Evolutionary conservation across 2,329 filamentous ascomycete genomes (phyloP), one percentile per base, ranked within the genome.

Genomic region (Bisporella sp.): DNA sequence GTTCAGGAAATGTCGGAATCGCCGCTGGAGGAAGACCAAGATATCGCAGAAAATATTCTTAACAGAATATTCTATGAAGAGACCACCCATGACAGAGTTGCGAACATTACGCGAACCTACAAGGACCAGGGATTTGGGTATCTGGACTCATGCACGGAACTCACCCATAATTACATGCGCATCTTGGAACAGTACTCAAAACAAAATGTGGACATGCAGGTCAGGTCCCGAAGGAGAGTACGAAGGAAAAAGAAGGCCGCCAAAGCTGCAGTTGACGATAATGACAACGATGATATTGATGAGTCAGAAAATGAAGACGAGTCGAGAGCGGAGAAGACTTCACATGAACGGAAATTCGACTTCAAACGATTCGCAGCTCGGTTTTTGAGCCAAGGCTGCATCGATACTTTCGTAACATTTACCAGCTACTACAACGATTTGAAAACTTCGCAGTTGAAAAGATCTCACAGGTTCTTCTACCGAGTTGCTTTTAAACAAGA

Each of bases 21-120:
- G 1, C 77, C 80, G 1, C 78, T 88, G 31, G 91, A 96, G 55
- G 91, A 96, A n/a, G 89, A 99, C 58, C 87, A 95, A 64, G 93
- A 97, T 60, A 97, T 99, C 65, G 92, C 93, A 0, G 92, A 99
- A 65, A 99, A 99, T 60, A 96, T 95, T 9, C 81, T 96, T 47
- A 95, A 87, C 61, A 88, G 92, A 54, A 89, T 99, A n/a, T 99
- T 99, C 67, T 99, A 99, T 69, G 93, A 99, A 68, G 90, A 97
- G 64, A 81, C 88, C 0, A 96, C 91, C 0, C 91, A 99, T 62
- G 92, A 99, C 54, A 78, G 87, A 29, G 80, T 99, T 47, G 79
- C 92, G 31, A 80, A 83, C 52, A 87, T 96, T 48, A 76, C 92
- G 1, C 78, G 85, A 55, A 84, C 79, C n/a, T 97, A 95, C 71